phyloP scores from a whole-genome alignment of 2,329 filamentous ascomycete species.

The Penicillium sp. region DNA sequence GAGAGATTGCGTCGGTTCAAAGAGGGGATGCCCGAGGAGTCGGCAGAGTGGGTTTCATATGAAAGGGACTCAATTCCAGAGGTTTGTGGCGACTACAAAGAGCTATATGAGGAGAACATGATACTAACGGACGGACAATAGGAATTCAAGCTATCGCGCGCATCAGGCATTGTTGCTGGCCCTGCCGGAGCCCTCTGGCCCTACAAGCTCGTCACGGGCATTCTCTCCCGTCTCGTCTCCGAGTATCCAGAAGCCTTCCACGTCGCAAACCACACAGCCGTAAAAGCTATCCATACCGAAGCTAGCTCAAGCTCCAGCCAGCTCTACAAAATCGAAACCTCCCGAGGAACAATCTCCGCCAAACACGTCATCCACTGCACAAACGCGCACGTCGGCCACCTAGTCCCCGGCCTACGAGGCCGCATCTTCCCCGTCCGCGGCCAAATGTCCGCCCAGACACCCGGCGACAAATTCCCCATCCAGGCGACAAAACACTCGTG shows the following conservation, averaged over 20 bases:
- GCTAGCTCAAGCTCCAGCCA: not conserved
- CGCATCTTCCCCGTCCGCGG: slow-evolving; percentile 42
- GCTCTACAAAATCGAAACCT: slow-evolving; percentile 49
- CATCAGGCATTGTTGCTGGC: slow-evolving; percentile 27
- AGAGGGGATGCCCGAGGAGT: slow-evolving; percentile 28
- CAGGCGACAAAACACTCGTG: slow-evolving; percentile 49
- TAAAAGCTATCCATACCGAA: slow-evolving; percentile 11
- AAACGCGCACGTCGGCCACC: slow-evolving; percentile 55
- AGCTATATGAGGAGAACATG: not conserved
- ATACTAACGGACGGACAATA: slow-evolving; percentile 3
- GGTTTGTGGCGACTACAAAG: slow-evolving; percentile 9
- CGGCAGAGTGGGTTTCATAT: slow-evolving; percentile 27
- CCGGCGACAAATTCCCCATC: slow-evolving; percentile 30
- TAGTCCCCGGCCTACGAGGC: slow-evolving; percentile 51
- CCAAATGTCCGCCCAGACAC: slow-evolving; percentile 46
- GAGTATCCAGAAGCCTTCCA: slow-evolving; percentile 39
- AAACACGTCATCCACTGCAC: slow-evolving; percentile 60
- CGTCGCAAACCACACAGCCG: slow-evolving; percentile 26
- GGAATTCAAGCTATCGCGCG: slow-evolving; percentile 26
- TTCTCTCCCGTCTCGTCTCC: slow-evolving; percentile 19
- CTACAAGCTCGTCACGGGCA: slow-evolving; percentile 32
- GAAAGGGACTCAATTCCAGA: slow-evolving; percentile 25
- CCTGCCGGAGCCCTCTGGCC: slow-evolving; percentile 36
- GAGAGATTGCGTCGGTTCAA: slow-evolving; percentile 27
- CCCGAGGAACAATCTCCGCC: slow-evolving; percentile 48